Conservation (phyloP, 768 basidiomycete genomes). For the Agrocybe praecox region DNA sequence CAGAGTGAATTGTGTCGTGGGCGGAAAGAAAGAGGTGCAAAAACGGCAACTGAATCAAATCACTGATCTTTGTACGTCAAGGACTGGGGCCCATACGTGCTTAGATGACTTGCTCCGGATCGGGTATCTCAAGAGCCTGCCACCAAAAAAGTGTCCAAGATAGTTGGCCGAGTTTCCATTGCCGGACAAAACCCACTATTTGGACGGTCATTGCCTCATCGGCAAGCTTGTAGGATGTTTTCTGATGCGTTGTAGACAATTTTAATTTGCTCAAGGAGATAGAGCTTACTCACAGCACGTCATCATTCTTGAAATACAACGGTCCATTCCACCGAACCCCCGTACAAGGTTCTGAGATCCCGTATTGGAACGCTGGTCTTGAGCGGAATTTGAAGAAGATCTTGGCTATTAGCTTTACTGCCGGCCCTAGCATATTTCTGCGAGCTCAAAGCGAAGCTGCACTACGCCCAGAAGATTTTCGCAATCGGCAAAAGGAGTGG, state of each 20-base stretch:
- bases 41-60: constrained; percentile 3
- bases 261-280: constrained; percentile 6
- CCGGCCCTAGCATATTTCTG: too few species aligned
- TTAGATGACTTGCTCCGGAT: not conserved
- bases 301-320: not conserved
- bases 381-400: too few species aligned
- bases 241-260: constrained; percentile 5
- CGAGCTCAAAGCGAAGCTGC: too few species aligned
- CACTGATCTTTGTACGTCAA: constrained; percentile 4
- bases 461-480: too few species aligned
- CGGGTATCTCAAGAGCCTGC: not conserved
- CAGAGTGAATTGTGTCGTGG: constrained; percentile 5
- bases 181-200: not conserved
- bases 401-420: too few species aligned
- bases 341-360: not conserved
- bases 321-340: not conserved
- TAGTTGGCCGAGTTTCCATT: not conserved
- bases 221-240: not conserved
- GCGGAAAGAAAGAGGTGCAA: not conserved
- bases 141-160: not conserved
- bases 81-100: not conserved
- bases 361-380: too few species aligned
- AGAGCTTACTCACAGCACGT: constrained; percentile 8
- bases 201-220: constrained; percentile 6
- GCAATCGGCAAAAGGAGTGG: too few species aligned